These are phyloP conservation scores for Starmerella apis DNA, from an alignment of 805 yeast genomes.

Conservation along the genomic window DNA sequence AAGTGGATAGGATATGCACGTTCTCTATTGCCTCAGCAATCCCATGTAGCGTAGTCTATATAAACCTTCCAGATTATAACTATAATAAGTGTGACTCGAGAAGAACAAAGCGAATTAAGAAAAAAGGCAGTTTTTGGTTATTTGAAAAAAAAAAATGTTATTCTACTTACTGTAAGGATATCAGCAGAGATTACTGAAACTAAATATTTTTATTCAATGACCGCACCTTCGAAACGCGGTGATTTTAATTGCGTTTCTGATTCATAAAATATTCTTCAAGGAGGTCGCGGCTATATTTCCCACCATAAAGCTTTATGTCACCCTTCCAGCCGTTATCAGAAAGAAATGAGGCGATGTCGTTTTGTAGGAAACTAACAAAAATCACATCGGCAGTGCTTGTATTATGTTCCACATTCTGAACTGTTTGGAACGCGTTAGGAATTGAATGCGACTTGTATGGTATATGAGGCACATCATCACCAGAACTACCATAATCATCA, in stretches of 20 bases:
- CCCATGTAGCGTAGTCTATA: not conserved
- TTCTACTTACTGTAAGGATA: no score
- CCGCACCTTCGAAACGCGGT: no score
- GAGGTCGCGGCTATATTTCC: constrained; percentile 13
- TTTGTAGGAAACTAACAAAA: constrained; percentile 61
- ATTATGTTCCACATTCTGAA: constrained; percentile 26
- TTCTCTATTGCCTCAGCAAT: not conserved
- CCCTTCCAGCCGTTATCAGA: constrained; percentile 21
- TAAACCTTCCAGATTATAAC: no score
- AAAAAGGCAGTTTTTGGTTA: no score
- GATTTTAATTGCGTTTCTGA: no score
- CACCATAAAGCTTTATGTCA: constrained; percentile 9
- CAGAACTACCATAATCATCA: constrained; percentile 76
- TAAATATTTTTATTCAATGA: no score
- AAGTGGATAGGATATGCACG: not conserved
- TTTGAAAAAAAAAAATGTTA: no score
- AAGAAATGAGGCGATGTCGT: constrained; percentile 39
- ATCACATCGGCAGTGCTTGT: constrained; percentile 38
- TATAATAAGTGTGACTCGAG: no score
- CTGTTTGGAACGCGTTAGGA: constrained; percentile 67
- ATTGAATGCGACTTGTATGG: constrained; percentile 47
- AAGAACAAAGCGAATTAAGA: no score
- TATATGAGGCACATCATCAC: constrained; percentile 66
- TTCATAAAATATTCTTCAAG: constrained; percentile 11
- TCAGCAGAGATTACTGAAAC: no score